Conservation (phyloP, 371 early-diverging fungal species). For the Mortierella sp. region DNA sequence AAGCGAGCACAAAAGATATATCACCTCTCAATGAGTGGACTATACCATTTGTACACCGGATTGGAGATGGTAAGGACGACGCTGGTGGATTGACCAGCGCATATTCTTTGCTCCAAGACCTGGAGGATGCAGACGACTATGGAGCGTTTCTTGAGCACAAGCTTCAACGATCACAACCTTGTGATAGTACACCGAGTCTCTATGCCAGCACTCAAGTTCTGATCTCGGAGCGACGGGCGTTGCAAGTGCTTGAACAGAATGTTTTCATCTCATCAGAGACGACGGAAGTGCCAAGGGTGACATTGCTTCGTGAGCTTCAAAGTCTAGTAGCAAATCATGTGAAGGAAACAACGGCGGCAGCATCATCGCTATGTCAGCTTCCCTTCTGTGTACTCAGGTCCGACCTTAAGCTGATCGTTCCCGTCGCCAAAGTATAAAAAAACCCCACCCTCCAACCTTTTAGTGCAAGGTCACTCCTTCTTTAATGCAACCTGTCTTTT, state of each 20-base stretch:
- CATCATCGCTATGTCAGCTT: not conserved
- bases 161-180: not conserved
- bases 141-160: slow-evolving; percentile 22
- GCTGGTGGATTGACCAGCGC: slow-evolving; percentile 47
- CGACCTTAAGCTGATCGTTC: slow-evolving; percentile 28
- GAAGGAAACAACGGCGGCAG: not conserved
- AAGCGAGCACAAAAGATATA: not conserved
- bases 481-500: too few relatives aligned
- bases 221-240: slow-evolving; percentile 20
- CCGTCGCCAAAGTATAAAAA: not conserved
- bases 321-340: not conserved
- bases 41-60: slow-evolving; percentile 35
- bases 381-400: slow-evolving; percentile 18
- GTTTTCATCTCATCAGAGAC: slow-evolving; percentile 11
- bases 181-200: slow-evolving; percentile 5
- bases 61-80: slow-evolving; percentile 42
- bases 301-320: not conserved
- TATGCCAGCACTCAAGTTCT: slow-evolving; percentile 43
- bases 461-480: too few relatives aligned
- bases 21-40: slow-evolving; percentile 9
- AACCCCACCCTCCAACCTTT: too few relatives aligned
- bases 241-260: slow-evolving; percentile 12
- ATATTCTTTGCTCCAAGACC: slow-evolving; percentile 25
- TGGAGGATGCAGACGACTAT: slow-evolving; percentile 41
- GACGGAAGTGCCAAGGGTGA: not conserved